These are phyloP conservation scores for Lumnitzera littorea DNA, from an alignment of 345 rosid species.

Conservation along the genomic window DNA sequence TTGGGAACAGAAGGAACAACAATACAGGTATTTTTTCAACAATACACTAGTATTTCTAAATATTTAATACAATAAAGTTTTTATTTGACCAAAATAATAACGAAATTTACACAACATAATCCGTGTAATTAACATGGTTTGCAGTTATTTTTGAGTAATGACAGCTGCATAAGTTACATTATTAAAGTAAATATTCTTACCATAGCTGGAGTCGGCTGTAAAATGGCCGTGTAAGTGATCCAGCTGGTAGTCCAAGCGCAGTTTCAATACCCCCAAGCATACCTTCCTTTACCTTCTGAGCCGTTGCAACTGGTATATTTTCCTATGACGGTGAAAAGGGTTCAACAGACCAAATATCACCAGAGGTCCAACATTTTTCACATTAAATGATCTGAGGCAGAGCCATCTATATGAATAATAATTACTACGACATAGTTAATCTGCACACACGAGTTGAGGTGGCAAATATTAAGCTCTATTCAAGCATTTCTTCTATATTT, in stretches of 20 bases:
- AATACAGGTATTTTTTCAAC: too few relatives aligned
- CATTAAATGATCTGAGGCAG: not conserved
- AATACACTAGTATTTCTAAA: too few relatives aligned
- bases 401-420: not conserved
- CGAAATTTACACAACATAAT: not conserved
- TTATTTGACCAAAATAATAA: not conserved
- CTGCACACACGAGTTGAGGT: too few relatives aligned
- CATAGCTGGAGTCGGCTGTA: constrained; percentile 68
- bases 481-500: too few relatives aligned
- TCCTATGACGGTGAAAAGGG: constrained; percentile 32
- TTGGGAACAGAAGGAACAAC: too few relatives aligned
- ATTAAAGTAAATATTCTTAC: constrained; percentile 21
- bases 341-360: not conserved
- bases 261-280: constrained; percentile 77
- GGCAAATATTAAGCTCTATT: too few relatives aligned
- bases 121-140: too few relatives aligned
- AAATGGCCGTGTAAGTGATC: constrained; percentile 53
- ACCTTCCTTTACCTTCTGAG: constrained; percentile 58
- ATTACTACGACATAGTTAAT: too few relatives aligned
- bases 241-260: constrained; percentile 60
- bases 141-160: too few relatives aligned
- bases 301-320: constrained; percentile 65
- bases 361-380: too few relatives aligned
- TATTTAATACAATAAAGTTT: too few relatives aligned
- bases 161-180: not conserved